Evolutionary conservation across 192 early-diverging fungal genomes (phyloP).

Genomic region (Backusella macrospora): DNA sequence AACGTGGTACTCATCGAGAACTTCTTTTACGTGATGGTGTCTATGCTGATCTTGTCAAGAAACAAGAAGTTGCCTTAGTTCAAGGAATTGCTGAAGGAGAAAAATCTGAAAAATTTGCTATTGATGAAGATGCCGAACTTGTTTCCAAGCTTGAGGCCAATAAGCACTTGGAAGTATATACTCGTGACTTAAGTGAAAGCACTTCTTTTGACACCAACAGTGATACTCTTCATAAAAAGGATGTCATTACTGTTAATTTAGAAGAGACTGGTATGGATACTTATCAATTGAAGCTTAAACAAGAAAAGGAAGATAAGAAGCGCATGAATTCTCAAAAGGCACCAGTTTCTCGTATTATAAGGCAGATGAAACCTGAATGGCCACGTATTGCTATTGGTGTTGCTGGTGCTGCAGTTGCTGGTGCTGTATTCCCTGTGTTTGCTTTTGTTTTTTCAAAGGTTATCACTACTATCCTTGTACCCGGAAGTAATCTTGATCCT

Average conservation of each 20-base stretch:
- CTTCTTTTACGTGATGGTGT: conserved; percentile 63
- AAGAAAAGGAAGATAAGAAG: conserved; percentile 43
- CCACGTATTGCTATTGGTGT: conserved; percentile 54
- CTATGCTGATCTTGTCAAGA: conserved; percentile 57
- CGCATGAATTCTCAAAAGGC: conserved; percentile 47
- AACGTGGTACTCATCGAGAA: conserved; percentile 79
- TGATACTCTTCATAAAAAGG: conserved; percentile 6
- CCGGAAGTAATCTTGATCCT: conserved; percentile 16
- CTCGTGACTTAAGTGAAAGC: conserved; percentile 41
- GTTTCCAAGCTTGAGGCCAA: conserved; percentile 11
- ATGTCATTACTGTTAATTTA: neutral
- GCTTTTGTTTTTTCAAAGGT: conserved; percentile 55
- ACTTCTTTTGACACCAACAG: conserved; percentile 33
- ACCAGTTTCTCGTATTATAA: conserved; percentile 54
- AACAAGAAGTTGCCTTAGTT: neutral
- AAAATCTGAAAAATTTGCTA: conserved; percentile 17
- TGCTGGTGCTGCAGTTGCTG: conserved; percentile 65
- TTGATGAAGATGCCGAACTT: conserved; percentile 7
- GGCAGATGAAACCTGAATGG: conserved; percentile 59
- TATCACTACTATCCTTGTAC: conserved; percentile 55
- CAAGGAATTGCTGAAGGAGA: conserved; percentile 26
- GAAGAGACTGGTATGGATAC: conserved; percentile 16
- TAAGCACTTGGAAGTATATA: neutral
- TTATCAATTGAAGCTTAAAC: conserved; percentile 37
- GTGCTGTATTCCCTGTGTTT: conserved; percentile 78